These are phyloP conservation scores for Torulaspora gathmanii DNA, from an alignment of 805 yeast genomes.

Conservation along the genomic window DNA sequence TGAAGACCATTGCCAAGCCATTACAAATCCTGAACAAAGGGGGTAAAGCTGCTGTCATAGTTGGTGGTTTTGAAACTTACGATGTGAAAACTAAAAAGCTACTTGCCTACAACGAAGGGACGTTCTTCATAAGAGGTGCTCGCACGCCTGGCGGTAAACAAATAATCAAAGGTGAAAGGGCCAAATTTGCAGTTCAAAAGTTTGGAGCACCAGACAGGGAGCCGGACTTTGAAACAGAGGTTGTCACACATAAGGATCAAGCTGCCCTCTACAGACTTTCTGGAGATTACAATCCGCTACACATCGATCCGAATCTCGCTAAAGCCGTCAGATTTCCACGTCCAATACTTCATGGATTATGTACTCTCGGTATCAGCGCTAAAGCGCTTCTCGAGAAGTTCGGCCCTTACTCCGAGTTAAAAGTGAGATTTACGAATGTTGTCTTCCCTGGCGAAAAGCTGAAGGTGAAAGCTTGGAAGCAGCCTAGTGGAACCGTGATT, in stretches of 20 bases:
- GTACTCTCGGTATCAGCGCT: conserved; percentile 76
- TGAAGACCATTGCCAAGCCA: conserved; percentile 61
- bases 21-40: conserved; percentile 79
- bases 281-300: conserved; percentile 94
- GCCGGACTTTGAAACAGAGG: conserved; percentile 63
- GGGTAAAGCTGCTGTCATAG: conserved; percentile 71
- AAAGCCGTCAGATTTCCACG: conserved; percentile 75
- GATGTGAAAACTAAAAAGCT: conserved; percentile 66
- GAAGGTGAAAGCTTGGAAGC: conserved; percentile 78
- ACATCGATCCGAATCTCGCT: conserved; percentile 89
- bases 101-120: conserved; percentile 74
- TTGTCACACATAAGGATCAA: conserved; percentile 60
- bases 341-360: conserved; percentile 92
- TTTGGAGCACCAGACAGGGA: conserved; percentile 57
- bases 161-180: conserved; percentile 43
- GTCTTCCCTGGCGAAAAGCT: conserved; percentile 94
- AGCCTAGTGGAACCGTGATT: conserved; percentile 54
- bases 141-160: conserved; percentile 51
- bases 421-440: conserved; percentile 84
- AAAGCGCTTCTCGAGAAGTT: conserved; percentile 72
- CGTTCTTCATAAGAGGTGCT: conserved; percentile 75
- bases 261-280: conserved; percentile 88
- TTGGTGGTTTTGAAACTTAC: conserved; percentile 64
- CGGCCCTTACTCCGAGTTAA: conserved; percentile 79
- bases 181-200: conserved; percentile 55